Percentiles rank a stretch among this genome's conserved stretches.
These are phyloP conservation scores for Hypsizygus ulmarius DNA, from an alignment of 1,284 basidiomycete species.

Conservation along the genomic window DNA sequence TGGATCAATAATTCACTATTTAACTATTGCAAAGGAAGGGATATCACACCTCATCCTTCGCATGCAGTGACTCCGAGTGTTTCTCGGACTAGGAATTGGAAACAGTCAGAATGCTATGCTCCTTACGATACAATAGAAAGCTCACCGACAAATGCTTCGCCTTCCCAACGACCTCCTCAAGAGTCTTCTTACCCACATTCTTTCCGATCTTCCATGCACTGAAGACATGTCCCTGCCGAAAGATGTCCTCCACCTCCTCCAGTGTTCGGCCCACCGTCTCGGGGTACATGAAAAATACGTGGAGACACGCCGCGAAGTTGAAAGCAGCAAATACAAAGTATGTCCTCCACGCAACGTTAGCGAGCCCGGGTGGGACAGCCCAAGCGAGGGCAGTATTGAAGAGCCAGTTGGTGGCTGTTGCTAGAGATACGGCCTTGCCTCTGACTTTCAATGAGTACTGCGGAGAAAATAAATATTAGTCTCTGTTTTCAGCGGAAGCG, in stretches of 20 bases:
- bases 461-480: neutral
- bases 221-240: conserved; percentile 64
- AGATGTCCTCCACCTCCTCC: conserved; percentile 76
- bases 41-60: conserved; percentile 12
- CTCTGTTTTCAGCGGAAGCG: too few relatives aligned
- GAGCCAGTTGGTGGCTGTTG: conserved; percentile 62
- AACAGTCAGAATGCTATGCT: neutral
- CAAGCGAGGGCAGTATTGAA: conserved; percentile 75
- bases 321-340: conserved; percentile 79
- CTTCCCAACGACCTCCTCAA: conserved; percentile 32
- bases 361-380: conserved; percentile 56
- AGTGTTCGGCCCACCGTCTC: conserved; percentile 71
- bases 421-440: conserved; percentile 68
- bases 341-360: conserved; percentile 54
- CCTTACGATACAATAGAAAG: neutral
- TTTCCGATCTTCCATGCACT: conserved; percentile 68
- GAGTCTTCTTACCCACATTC: conserved; percentile 60
- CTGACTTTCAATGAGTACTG: conserved; percentile 65
- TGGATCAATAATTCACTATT: neutral
- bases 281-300: conserved; percentile 72
- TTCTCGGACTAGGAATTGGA: conserved; percentile 5
- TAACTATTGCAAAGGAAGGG: neutral
- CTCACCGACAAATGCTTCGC: conserved; percentile 10
- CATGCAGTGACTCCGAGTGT: conserved; percentile 10
- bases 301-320: conserved; percentile 69